Evolutionary conservation across 441 rosid genomes (phyloP), one percentile per base, ranked within the genome.

Genomic region (Adansonia grandidieri): DNA sequence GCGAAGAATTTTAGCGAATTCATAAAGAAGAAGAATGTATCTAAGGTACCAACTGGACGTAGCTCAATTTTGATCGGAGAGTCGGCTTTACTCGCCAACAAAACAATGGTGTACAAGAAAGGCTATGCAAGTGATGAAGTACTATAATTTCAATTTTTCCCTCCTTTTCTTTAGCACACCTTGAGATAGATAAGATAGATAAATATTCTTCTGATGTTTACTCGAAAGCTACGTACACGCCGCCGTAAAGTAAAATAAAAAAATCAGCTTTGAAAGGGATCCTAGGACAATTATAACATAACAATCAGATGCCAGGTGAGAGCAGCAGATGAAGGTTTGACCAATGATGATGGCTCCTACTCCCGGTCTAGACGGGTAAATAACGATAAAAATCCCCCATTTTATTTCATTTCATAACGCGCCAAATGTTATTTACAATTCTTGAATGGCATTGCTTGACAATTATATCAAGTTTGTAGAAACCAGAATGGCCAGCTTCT

Each of bases 1-100:
- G 91, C 95, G 17, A 89, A 88, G 87, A 83, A 68, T 57, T 68
- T 88, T 28, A 86, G 89, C 73, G 82, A 78, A 60, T 61, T 79
- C 50, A 89, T 91, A 92, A 87, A 80, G 77, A 85, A 83, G 58
- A 85, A 76, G 40, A 80, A 84, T 63, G 81, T 88, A 56, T 77
- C 76, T 14, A 89, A 88, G 81, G 80, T 74, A 68, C 87, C 89
- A 0, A 37, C 40, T 37, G 92, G 89, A 0, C 72, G 57, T 83
- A 89, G 95, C 84, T 85, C 78, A 51, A 81, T 91, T 78, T 86
- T 80, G 85, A 37, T 71, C 8, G n/a, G 62, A 53, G 62, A 53
- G 28, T 15, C 24, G 32, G 15, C 75, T 64, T 50, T 73, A 15
- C 58, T 56, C 74, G 28, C 47, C 72, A 45, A 15, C 57, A 62